Evolutionary conservation across 139 green algal genomes (phyloP).

Genomic region (Chlorella sp.): DNA sequence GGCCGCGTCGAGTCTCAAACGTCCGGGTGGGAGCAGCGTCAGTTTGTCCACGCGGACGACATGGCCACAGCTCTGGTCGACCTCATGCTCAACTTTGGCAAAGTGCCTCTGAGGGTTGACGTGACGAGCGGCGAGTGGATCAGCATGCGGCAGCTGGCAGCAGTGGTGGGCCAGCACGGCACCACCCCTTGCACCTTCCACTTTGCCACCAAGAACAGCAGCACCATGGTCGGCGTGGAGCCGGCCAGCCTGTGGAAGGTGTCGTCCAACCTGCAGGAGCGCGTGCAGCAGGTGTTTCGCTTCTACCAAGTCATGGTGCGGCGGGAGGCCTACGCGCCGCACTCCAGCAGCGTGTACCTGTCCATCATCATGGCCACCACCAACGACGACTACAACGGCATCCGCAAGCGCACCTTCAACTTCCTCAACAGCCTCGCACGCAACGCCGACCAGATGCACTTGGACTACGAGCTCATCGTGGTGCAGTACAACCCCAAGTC

Average conservation of each 20-base stretch:
- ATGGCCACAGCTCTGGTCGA: no score
- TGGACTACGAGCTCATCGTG: slow-evolving; percentile 9
- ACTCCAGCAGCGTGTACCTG: background rate
- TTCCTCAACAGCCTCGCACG: background rate
- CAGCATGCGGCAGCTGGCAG: no score
- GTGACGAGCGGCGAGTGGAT: no score
- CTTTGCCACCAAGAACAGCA: no score
- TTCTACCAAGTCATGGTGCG: background rate
- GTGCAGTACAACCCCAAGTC: slow-evolving; percentile 2
- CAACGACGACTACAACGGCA: slow-evolving; percentile 5
- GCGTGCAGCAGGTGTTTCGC: background rate
- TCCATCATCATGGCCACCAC: slow-evolving; percentile 1
- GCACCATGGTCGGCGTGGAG: background rate
- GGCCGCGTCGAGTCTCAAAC: no score
- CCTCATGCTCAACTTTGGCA: no score
- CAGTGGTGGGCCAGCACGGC: no score
- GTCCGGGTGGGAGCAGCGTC: no score
- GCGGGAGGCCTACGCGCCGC: background rate
- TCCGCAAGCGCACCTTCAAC: background rate
- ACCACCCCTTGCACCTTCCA: no score
- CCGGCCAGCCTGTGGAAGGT: background rate
- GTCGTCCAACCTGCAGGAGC: background rate
- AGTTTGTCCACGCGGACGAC: no score
- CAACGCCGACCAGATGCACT: background rate
- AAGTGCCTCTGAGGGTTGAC: no score